Base-by-base conservation (phyloP, 1,284 basidiomycete species). In the Leccinum holopus region DNA sequence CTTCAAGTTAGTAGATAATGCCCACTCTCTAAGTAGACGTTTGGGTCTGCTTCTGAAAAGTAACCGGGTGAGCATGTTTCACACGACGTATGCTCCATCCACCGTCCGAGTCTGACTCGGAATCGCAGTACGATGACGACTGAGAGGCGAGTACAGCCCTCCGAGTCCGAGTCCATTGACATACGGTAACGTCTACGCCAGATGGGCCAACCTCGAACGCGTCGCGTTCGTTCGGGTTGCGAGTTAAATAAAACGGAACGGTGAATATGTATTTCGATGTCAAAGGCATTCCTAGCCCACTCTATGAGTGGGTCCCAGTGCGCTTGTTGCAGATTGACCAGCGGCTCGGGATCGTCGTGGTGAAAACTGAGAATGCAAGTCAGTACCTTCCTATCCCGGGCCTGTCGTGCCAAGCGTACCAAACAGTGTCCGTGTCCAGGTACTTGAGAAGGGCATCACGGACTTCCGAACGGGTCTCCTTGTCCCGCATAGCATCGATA, bases 371-470 rank as follows among this genome's bases (percentile, higher is more conserved):
- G 51, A 2, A 61, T 35, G 9, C 18, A 30, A 57, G 35, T 66
- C 54, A 67, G 63, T 52, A 51, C 18, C 41, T 47, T 55, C 41
- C 56, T 58, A 49, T 55, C n/a, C n/a, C n/a, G n/a, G n/a, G n/a
- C 28, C 21, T 41, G 55, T 16, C 32, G 10, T 32, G 49, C 16
- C 54, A 51, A 66, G 70, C 83, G 62, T 67, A 95, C 95, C 94
- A 95, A 63, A 99, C 87, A 0, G 97, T 96, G 74, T 99, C 97
- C 3, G 97, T 98, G 68, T 98, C 91, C 39, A 99, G 79, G 77
- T 98, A 99, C 66, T 88, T 85, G 58, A 98, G 75, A 54, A 99
- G 76, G 21, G 87, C 82, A n/a, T 83, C 82, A 35, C 86, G 83
- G 32, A 97, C 90, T 59, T 90, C 83, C n/a, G 76, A 72, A 7